Conservation (phyloP, 2,329 filamentous ascomycete species). For the Anthostomella pinea region DNA sequence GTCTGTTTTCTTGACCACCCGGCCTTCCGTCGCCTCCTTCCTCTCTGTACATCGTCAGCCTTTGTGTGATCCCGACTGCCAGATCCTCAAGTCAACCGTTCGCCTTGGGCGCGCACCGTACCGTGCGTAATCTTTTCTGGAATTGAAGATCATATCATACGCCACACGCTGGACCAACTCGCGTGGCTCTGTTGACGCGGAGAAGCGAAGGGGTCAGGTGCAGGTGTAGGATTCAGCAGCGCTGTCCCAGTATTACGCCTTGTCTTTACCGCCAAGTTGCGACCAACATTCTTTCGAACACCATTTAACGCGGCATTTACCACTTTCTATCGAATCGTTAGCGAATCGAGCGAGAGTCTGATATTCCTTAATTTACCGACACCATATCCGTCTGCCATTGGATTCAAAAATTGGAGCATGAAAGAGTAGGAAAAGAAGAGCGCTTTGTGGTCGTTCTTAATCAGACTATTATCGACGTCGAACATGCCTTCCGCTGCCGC, state of each 20-base stretch:
- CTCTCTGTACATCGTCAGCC: slow-evolving; percentile 4
- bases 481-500: slow-evolving; percentile 63
- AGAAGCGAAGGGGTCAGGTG: slow-evolving; percentile 22
- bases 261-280: slow-evolving; percentile 18
- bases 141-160: no score
- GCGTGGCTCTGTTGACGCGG: slow-evolving; percentile 16
- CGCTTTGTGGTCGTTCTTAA: slow-evolving; percentile 1
- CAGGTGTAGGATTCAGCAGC: slow-evolving; percentile 49
- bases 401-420: no score
- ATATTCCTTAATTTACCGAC: no score
- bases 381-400: no score
- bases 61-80: no score
- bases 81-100: no score
- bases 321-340: slow-evolving; percentile 10
- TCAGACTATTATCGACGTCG: slow-evolving; percentile 12
- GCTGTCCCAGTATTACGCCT: slow-evolving; percentile 42
- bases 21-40: slow-evolving; percentile 20
- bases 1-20: no score
- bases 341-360: slow-evolving; percentile 6
- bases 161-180: no score
- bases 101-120: no score
- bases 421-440: slow-evolving; percentile 12
- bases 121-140: no score
- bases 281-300: slow-evolving; percentile 21
- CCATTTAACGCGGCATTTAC: slow-evolving; percentile 19